Conservation (phyloP, 768 basidiomycete genomes). For the Naematelia encephala region DNA sequence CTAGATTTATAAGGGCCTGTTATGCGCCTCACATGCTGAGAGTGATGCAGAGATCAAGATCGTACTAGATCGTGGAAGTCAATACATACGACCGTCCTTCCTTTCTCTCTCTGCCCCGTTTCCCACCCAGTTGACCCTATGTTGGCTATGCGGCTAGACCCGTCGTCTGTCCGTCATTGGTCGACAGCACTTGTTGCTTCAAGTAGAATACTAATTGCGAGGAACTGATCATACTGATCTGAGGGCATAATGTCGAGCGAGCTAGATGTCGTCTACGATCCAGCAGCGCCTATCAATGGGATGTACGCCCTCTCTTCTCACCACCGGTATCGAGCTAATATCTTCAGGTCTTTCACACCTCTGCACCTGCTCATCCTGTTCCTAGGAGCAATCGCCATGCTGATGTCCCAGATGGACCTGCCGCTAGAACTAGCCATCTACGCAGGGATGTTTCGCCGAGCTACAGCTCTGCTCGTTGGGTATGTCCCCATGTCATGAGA, state of each 20-base stretch:
- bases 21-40: no score
- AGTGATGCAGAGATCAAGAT: no score
- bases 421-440: constrained; percentile 12
- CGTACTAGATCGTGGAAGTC: no score
- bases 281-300: background rate
- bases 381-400: constrained; percentile 20
- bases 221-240: background rate
- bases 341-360: constrained; percentile 17
- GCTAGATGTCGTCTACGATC: background rate
- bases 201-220: no score
- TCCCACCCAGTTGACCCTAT: background rate
- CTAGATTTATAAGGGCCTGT: no score
- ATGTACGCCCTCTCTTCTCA: constrained; percentile 9
- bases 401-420: constrained; percentile 23
- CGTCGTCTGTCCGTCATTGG: no score
- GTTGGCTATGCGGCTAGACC: background rate
- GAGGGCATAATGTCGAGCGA: background rate
- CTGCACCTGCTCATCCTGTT: constrained; percentile 34
- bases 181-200: no score
- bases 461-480: constrained; percentile 25
- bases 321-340: background rate
- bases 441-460: constrained; percentile 25
- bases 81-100: background rate
- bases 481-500: background rate
- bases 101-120: background rate